These are phyloP conservation scores for Epichloe gansuensis DNA, from an alignment of 2,329 filamentous ascomycete genomes.

Conservation along the genomic window DNA sequence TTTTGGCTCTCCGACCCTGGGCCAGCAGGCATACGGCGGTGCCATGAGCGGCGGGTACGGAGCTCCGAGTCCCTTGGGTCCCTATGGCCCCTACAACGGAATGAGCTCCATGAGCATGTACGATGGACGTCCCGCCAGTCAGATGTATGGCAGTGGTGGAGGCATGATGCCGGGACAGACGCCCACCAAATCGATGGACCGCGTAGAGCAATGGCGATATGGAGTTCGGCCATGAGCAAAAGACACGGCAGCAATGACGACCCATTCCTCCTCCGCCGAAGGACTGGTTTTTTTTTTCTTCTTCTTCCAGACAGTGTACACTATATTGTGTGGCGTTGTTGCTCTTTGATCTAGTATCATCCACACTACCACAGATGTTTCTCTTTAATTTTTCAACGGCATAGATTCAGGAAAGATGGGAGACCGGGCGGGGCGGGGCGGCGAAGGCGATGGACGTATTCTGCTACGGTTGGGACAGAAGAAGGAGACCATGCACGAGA, in stretches of 20 bases:
- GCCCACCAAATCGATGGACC: slow-evolving; percentile 19
- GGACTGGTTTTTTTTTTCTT: neutral
- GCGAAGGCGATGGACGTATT: too few species aligned
- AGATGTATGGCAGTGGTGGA: slow-evolving; percentile 16
- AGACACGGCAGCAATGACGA: neutral
- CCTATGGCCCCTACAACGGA: slow-evolving; percentile 5
- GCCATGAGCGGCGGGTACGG: slow-evolving; percentile 12
- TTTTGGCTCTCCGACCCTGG: neutral
- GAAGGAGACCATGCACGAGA: neutral
- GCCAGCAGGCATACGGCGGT: slow-evolving; percentile 14
- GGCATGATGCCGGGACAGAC: slow-evolving; percentile 17
- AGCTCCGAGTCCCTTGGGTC: slow-evolving; percentile 11
- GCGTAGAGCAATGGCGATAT: slow-evolving; percentile 32
- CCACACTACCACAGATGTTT: too few species aligned
- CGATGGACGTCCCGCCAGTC: slow-evolving; percentile 10
- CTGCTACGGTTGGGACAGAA: too few species aligned
- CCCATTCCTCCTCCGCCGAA: neutral
- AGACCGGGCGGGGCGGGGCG: too few species aligned
- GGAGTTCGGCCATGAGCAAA: slow-evolving; percentile 22
- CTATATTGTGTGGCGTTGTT: too few species aligned
- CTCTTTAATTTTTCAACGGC: too few species aligned
- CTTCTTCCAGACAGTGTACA: neutral
- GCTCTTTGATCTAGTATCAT: too few species aligned
- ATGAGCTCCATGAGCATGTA: slow-evolving; percentile 11
- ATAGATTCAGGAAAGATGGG: too few species aligned